phyloP scores from a whole-genome alignment of 2,329 filamentous ascomycete genomes.

The Thermothelomyces thermophilus region DNA sequence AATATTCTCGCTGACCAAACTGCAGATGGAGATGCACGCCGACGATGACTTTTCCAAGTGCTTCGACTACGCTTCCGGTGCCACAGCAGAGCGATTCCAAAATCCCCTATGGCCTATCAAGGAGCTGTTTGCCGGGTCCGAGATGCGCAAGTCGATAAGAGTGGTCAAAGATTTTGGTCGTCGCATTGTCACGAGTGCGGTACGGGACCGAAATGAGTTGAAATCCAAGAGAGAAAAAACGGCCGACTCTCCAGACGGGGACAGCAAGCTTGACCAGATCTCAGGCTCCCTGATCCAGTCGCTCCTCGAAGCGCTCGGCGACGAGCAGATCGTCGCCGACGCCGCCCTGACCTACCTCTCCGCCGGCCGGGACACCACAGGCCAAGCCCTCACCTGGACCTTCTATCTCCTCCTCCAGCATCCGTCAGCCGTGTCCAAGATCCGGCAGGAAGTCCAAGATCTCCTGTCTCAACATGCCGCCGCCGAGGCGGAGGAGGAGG shows the following conservation, averaged over 20 bases:
- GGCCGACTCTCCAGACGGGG: conserved; percentile 1
- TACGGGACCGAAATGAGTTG: conserved; percentile 32
- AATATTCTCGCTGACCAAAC: neutral
- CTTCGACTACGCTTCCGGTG: conserved; percentile 57
- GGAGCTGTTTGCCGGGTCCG: conserved; percentile 44
- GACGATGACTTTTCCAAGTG: conserved; percentile 53
- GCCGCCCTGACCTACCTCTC: conserved; percentile 61
- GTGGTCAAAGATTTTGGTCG: conserved; percentile 50
- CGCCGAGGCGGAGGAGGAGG: too few species aligned
- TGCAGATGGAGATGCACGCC: conserved; percentile 57
- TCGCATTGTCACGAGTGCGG: conserved; percentile 50
- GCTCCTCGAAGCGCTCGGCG: conserved; percentile 48
- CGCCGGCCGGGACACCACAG: conserved; percentile 58
- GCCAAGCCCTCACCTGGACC: conserved; percentile 58
- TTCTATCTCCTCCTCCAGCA: conserved; percentile 54
- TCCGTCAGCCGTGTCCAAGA: conserved; percentile 33
- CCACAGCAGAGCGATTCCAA: conserved; percentile 55
- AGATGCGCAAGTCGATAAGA: conserved; percentile 43
- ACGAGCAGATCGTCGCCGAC: conserved; percentile 53
- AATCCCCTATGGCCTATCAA: conserved; percentile 58
- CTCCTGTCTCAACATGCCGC: conserved; percentile 8
- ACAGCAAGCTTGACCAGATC: conserved; percentile 33
- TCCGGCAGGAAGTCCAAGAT: conserved; percentile 38
- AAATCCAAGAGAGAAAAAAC: neutral
- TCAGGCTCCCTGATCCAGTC: conserved; percentile 55